Conservation (phyloP, 164 flowering plant species). For the Tinospora cordifolia region DNA sequence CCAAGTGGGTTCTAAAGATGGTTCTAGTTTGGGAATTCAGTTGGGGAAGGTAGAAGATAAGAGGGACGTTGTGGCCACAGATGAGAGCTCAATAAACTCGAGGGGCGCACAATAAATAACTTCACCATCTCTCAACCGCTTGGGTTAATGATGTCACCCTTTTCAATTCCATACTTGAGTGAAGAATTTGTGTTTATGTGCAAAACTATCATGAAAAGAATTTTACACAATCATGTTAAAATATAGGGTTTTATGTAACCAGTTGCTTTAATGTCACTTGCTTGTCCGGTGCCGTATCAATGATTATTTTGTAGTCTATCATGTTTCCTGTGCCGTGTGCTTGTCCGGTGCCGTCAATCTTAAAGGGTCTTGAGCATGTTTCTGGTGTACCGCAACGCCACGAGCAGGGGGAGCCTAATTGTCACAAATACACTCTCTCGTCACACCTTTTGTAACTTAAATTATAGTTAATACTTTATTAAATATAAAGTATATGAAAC, state of each 20-base stretch:
- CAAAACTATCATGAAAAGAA: neutral
- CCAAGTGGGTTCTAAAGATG: slow-evolving; percentile 19
- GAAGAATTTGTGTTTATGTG: neutral
- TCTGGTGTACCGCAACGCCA: too few species aligned
- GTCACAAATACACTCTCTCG: too few species aligned
- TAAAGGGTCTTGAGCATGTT: too few species aligned
- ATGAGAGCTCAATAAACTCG: neutral
- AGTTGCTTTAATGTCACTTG: neutral
- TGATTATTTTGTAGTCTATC: too few species aligned
- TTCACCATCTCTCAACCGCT: neutral
- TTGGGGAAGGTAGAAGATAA: slow-evolving; percentile 17
- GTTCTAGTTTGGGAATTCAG: slow-evolving; percentile 21
- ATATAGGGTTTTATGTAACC: neutral
- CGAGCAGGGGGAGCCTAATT: too few species aligned
- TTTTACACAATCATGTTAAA: neutral
- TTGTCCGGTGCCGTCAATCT: too few species aligned
- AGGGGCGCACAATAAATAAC: neutral
- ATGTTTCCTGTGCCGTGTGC: too few species aligned
- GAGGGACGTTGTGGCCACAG: slow-evolving; percentile 2
- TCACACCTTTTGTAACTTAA: too few species aligned
- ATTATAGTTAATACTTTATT: too few species aligned
- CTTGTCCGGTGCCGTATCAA: too few species aligned
- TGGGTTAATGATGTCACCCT: neutral
- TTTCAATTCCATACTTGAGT: neutral
- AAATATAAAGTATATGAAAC: too few species aligned